Percentiles rank a stretch among this genome's conserved stretches.
Conservation (phyloP, 148 eudicot species). For the Dianthus caryophyllus region DNA sequence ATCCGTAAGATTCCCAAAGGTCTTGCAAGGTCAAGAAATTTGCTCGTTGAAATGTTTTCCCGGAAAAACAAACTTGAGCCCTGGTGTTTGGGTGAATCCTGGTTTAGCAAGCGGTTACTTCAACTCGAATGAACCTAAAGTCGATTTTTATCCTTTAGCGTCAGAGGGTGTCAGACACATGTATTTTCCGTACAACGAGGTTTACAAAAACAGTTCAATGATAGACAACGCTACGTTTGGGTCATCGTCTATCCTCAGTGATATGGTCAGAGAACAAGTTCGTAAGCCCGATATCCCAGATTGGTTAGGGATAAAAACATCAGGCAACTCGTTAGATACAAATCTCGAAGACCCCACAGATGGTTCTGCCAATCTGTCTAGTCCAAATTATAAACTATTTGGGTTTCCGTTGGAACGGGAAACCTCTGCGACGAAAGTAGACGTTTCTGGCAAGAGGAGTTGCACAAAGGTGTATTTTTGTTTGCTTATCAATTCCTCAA, state of each 20-base stretch:
- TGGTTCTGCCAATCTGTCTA: conserved; percentile 31
- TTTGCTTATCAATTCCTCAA: neutral
- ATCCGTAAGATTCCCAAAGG: conserved; percentile 71
- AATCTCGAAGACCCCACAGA: conserved; percentile 29
- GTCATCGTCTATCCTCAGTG: conserved; percentile 28
- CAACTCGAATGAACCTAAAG: conserved; percentile 34
- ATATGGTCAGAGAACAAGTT: conserved; percentile 21
- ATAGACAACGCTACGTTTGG: conserved; percentile 26
- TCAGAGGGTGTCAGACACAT: conserved; percentile 68
- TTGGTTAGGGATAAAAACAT: conserved; percentile 26
- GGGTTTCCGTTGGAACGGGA: conserved; percentile 62
- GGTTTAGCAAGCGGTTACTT: conserved; percentile 36
- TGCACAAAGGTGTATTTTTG: conserved; percentile 73
- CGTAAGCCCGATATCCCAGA: conserved; percentile 27
- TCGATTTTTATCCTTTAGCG: conserved; percentile 64
- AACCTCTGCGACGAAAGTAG: conserved; percentile 32
- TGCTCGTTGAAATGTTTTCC: conserved; percentile 62
- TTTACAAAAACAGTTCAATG: conserved; percentile 32
- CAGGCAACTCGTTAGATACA: conserved; percentile 19
- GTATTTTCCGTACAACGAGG: conserved; percentile 40
- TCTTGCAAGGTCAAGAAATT: conserved; percentile 99
- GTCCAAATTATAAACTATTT: conserved; percentile 49
- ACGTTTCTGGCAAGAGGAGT: conserved; percentile 63
- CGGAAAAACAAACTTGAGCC: conserved; percentile 42
- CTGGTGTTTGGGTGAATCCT: conserved; percentile 41